Conservation (phyloP, 176 grass and related monocot species). For the Hsuehochloa calcarea region DNA sequence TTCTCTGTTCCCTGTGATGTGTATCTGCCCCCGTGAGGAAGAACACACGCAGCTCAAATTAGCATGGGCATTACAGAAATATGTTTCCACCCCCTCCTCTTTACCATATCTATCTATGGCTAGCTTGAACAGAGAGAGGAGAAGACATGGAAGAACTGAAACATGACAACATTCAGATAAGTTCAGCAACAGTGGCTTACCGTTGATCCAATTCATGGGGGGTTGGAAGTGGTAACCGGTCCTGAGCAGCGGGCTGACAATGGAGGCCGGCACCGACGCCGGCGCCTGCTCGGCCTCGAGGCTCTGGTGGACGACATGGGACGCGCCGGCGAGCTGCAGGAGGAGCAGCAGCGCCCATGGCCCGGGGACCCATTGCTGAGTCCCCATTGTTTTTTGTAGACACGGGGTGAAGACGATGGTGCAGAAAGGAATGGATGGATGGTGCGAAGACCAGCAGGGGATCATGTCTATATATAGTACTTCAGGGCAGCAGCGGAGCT, state of each 20-base stretch:
- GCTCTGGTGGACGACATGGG: slow-evolving; percentile 36
- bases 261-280: slow-evolving; percentile 36
- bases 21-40: neutral
- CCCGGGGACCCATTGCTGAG: neutral
- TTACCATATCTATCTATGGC: neutral
- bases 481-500: neutral
- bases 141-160: neutral
- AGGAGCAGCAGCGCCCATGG: slow-evolving; percentile 39
- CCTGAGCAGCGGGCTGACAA: slow-evolving; percentile 45
- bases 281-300: slow-evolving; percentile 14
- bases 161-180: neutral
- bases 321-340: slow-evolving; percentile 31
- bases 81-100: neutral
- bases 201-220: slow-evolving; percentile 70
- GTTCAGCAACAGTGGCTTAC: slow-evolving; percentile 24
- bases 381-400: slow-evolving; percentile 6
- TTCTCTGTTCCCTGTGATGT: neutral
- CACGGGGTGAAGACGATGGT: neutral
- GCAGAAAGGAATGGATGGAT: neutral
- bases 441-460: neutral
- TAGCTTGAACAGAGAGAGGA: neutral
- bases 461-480: neutral
- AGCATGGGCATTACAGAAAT: neutral
- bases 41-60: neutral
- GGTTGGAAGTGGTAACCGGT: slow-evolving; percentile 67